Evolutionary conservation across 257 asterid species (phyloP).

Genomic region (Solanum pinnatisectum): DNA sequence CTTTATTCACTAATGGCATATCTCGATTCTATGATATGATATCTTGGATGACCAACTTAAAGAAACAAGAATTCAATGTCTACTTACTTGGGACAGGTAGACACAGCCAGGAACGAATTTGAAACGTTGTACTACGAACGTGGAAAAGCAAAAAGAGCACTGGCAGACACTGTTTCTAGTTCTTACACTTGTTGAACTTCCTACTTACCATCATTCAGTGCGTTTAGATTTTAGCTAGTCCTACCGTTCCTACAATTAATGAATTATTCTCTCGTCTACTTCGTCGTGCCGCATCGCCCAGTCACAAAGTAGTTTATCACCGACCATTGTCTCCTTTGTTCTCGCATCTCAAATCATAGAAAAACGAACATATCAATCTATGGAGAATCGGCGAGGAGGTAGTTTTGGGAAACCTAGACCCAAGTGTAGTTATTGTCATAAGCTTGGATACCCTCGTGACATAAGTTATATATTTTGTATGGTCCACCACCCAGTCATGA

Average conservation of each 20-base stretch:
- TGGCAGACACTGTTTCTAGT: not conserved
- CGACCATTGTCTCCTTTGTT: not conserved
- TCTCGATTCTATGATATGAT: not conserved
- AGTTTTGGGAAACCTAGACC: not conserved
- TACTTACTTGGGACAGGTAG: not conserved
- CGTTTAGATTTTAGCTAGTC: not conserved
- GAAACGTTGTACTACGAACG: no score
- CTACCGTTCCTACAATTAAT: not conserved
- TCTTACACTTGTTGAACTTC: not conserved
- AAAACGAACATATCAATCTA: not conserved
- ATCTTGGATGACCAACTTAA: no score
- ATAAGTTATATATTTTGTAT: not conserved
- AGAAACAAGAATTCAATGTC: not conserved
- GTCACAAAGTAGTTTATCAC: not conserved
- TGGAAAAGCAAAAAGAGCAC: not conserved
- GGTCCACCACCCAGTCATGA: not conserved
- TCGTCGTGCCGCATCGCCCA: not conserved
- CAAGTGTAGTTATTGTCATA: not conserved
- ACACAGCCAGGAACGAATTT: not conserved
- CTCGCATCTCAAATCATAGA: not conserved
- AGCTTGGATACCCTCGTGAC: not conserved
- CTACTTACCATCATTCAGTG: not conserved
- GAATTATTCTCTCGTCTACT: not conserved
- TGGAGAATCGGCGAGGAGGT: not conserved
- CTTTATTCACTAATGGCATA: not conserved